These are phyloP conservation scores for Ustilago loliicola DNA, from an alignment of 1,284 basidiomycete genomes.

Conservation along the genomic window DNA sequence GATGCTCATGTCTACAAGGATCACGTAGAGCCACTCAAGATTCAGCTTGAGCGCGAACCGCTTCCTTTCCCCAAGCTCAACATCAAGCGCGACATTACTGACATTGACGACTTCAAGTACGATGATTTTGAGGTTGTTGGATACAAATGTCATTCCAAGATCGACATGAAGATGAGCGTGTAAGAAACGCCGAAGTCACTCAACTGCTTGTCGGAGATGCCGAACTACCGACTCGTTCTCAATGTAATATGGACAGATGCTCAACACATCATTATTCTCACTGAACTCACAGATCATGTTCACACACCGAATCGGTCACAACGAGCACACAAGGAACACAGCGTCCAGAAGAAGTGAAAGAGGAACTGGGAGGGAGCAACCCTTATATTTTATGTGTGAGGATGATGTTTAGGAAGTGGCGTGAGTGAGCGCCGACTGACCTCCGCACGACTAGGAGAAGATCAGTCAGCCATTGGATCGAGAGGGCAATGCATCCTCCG, in stretches of 20 bases:
- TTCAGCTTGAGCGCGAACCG: constrained; percentile 84
- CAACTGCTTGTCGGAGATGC: neutral
- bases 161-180: constrained; percentile 98
- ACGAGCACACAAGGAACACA: neutral
- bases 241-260: constrained; percentile 1
- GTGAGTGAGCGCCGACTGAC: constrained; percentile 2
- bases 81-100: constrained; percentile 77
- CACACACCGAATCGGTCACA: neutral
- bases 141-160: constrained; percentile 86
- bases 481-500: neutral
- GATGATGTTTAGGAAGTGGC: constrained; percentile 3
- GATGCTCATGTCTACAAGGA: constrained; percentile 97
- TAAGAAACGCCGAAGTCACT: constrained; percentile 67
- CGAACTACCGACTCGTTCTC: neutral
- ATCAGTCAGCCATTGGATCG: constrained; percentile 8
- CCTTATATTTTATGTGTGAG: constrained; percentile 18
- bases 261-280: constrained; percentile 4
- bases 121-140: constrained; percentile 88
- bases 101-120: constrained; percentile 85
- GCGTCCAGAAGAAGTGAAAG: neutral
- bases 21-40: constrained; percentile 86
- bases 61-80: constrained; percentile 84
- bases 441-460: constrained; percentile 10
- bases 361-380: constrained; percentile 8
- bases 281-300: neutral